Base-by-base conservation (phyloP, 805 yeast species). In the Lipomyces mesembrius region DNA sequence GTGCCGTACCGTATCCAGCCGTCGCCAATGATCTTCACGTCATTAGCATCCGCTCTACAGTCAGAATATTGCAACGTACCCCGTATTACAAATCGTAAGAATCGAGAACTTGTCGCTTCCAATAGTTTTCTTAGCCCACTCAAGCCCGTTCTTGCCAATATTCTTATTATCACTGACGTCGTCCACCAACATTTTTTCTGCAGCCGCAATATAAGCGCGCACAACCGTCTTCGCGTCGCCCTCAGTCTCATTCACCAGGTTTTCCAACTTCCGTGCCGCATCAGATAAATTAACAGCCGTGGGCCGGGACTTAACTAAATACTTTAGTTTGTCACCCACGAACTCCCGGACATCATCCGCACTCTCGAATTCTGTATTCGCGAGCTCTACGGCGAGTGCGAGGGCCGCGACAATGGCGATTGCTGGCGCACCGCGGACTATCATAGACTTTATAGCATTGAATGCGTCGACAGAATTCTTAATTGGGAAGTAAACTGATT, bases 361-460 rank as follows among this genome's bases (percentile, higher is more conserved):
- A 1, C 29, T 60, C 17, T 29, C 25, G 14, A 37, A 22, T 27
- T 34, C 52, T 6, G 29, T 65, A 22, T 34, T 35, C 2, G 58
- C 35, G 65, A 86, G 78, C 71, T 94, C 97, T n/a, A 90, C 87
- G 1, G 91, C 88, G 2, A 94, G 84, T 1, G 97, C 85, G 67
- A 93, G 83, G 0, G 92, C 87, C 4, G 97, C 98, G 2, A 94
- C 98, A 65, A 94, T 91, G 69, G 98, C 98, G 75, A 94, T 94
- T 0, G 98, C 98, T 0, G 99, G 99, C 0, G 99, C 99, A 51
- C 99, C 99, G 76, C 99, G 84, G 3, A 96, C 98, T 74, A 91
- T 92, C 99, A 94, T 94, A 65, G 83, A 83, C 75, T 87, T 88
- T 77, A 94, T 94, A n/a, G 90, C 96, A 22, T 83, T 82, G 78